phyloP scores from a whole-genome alignment of 2,329 filamentous ascomycete species.

The Alternaria gansuensis region DNA sequence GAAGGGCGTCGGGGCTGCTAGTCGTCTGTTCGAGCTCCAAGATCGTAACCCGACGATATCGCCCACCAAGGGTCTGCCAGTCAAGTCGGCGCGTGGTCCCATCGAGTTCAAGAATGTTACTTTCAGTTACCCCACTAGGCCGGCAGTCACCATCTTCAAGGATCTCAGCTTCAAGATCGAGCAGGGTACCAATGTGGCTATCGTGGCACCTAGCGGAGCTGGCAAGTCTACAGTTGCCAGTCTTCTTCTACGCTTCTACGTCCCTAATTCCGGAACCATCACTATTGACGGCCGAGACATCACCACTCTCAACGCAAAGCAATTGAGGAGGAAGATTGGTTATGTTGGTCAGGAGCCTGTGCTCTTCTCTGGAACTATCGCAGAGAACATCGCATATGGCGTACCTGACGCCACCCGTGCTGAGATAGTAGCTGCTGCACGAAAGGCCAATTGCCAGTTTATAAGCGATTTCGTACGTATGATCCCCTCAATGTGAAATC shows the following conservation, averaged over 20 bases:
- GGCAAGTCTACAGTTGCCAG: conserved; percentile 96
- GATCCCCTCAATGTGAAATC: not conserved
- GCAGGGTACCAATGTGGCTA: conserved; percentile 91
- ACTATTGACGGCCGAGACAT: conserved; percentile 87
- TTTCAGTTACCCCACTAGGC: conserved; percentile 93
- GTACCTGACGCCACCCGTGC: conserved; percentile 77
- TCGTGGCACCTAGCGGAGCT: conserved; percentile 94
- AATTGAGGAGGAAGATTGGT: conserved; percentile 88
- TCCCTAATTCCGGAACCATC: conserved; percentile 78
- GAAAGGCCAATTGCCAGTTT: conserved; percentile 94
- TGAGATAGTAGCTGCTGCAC: conserved; percentile 86
- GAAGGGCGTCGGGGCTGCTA: conserved; percentile 98
- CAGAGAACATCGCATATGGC: conserved; percentile 92
- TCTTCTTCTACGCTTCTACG: conserved; percentile 91
- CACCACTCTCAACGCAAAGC: conserved; percentile 88
- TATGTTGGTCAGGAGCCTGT: conserved; percentile 97
- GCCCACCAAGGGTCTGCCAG: conserved; percentile 81
- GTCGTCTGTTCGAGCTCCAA: conserved; percentile 92
- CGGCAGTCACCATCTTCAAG: conserved; percentile 90
- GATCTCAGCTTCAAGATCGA: conserved; percentile 90
- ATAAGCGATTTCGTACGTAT: conserved; percentile 84
- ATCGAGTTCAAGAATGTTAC: conserved; percentile 87
- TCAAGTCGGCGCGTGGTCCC: conserved; percentile 83
- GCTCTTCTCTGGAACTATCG: conserved; percentile 83
- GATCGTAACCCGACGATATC: conserved; percentile 86